Evolutionary conservation across 23 red algal species (phyloP), one percentile per base, ranked within the genome.

Genomic region (Gracilaria caudata): DNA sequence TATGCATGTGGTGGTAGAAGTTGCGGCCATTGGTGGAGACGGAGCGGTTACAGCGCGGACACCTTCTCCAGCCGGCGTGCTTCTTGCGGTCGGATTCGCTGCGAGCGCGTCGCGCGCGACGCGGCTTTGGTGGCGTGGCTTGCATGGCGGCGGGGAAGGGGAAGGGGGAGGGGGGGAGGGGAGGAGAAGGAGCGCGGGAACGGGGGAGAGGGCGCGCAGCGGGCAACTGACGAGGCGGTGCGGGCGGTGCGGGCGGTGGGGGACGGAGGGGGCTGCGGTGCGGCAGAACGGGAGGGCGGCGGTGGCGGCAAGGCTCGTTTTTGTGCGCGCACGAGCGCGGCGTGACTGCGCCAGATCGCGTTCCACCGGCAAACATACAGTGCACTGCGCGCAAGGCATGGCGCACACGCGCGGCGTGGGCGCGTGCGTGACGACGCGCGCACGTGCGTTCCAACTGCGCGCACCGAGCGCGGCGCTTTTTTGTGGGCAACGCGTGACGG

Each of bases 1-100:
- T 81, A 21, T 81, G 63, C 88, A 92, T 92, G 78, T 92, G 88
- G 64, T 92, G 79, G 56, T 71, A 70, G 55, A 73, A 92, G 53
- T 92, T 92, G 77, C 88, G 88, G 9, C 88, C 88, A 46, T 92
- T 92, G 41, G 75, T 92, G 77, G 77, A 82, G 32, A 92, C 88
- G 49, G 57, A 53, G 43, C 30, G 34, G 45, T 9, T 64, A 37
- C 88, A 92, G 47, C 78, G 78, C 26, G 54, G 88, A 46, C 88
- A 92, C 13, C 35, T 58, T 23, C 61, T 46, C 88, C 88, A 92
- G 35, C 88, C 88, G 51, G 88, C 88, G 47, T 92, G 88, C 33
- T 81, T 81, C 65, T 92, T 92, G 36, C 88, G 88, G 77, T 81
- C 75, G 34, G 77, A 55, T 36, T 72, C 88, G 19, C 73, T 57